Conservation (phyloP, 1,139 yeast species). For the Yamadazyma sp. region DNA sequence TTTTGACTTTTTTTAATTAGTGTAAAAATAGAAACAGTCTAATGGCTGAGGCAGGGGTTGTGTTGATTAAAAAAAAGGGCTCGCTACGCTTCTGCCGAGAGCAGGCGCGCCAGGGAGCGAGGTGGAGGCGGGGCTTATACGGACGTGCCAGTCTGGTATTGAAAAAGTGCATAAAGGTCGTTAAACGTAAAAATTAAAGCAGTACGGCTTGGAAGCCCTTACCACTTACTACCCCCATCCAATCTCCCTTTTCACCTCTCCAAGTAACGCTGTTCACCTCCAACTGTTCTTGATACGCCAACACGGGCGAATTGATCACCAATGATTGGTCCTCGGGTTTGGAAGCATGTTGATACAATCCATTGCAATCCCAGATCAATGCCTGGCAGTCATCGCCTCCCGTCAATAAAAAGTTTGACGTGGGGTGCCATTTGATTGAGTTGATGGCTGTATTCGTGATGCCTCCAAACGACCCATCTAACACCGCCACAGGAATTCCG, state of each 20-base stretch:
- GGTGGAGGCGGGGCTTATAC: neutral
- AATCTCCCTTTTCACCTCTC: constrained; percentile 64
- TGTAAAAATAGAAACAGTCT: constrained; percentile 1
- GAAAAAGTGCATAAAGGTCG: neutral
- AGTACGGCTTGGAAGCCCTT: constrained; percentile 76
- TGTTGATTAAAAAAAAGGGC: neutral
- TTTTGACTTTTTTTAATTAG: neutral
- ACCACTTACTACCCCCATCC: constrained; percentile 83
- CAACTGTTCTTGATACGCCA: constrained; percentile 57
- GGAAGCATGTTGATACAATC: constrained; percentile 17
- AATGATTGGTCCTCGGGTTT: constrained; percentile 9
- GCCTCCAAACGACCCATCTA: constrained; percentile 65
- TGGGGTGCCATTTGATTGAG: constrained; percentile 82
- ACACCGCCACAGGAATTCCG: constrained; percentile 69
- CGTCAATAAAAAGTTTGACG: constrained; percentile 61
- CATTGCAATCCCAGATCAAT: constrained; percentile 74
- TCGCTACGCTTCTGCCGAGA: no score
- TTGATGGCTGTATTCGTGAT: constrained; percentile 58
- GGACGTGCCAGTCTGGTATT: neutral
- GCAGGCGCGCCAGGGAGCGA: no score
- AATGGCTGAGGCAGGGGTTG: neutral
- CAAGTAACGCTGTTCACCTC: constrained; percentile 80
- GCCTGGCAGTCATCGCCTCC: constrained; percentile 94
- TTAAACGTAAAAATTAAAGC: constrained; percentile 17
- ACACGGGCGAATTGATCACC: constrained; percentile 38